A percentile compares a stretch with the other conserved stretches of the same genome.
These are phyloP conservation scores for Rhodotorula kratochvilovae DNA, from an alignment of 768 basidiomycete genomes.

Conservation along the genomic window DNA sequence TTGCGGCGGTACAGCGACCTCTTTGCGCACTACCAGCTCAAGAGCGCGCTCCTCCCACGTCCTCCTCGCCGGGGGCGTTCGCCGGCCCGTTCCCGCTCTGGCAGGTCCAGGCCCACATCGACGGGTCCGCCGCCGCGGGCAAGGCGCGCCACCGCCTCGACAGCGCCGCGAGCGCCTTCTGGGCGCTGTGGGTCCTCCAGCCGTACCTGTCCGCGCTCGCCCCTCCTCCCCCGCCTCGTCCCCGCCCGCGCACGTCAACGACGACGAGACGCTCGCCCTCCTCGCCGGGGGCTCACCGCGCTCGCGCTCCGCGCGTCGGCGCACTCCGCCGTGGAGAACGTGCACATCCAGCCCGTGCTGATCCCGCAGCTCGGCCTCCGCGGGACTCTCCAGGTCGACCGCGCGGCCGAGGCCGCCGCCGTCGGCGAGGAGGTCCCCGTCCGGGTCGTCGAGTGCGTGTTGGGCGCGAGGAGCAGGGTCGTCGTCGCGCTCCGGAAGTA, in stretches of 20 bases:
- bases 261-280: slow-evolving; percentile 16
- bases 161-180: slow-evolving; percentile 27
- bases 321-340: slow-evolving; percentile 12
- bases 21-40: slow-evolving; percentile 88
- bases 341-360: slow-evolving; percentile 21
- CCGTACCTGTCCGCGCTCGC: slow-evolving; percentile 19
- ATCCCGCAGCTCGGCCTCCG: slow-evolving; percentile 27
- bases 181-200: slow-evolving; percentile 38
- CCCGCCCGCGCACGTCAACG: background rate
- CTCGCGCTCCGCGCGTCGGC: slow-evolving; percentile 17
- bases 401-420: background rate
- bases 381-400: slow-evolving; percentile 16
- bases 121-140: slow-evolving; percentile 11
- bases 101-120: slow-evolving; percentile 19
- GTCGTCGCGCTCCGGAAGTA: slow-evolving; percentile 4
- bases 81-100: slow-evolving; percentile 8
- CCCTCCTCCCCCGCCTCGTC: background rate
- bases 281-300: slow-evolving; percentile 17
- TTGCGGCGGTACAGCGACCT: slow-evolving; percentile 79
- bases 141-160: slow-evolving; percentile 21
- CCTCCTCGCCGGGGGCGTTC: slow-evolving; percentile 1
- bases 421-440: slow-evolving; percentile 16
- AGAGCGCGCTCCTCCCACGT: slow-evolving; percentile 57
- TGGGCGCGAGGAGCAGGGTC: slow-evolving; percentile 7
- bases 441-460: slow-evolving; percentile 14